A percentile compares a stretch with the other conserved stretches of the same genome.
These are phyloP conservation scores for Zymoseptoria crescenta DNA, from an alignment of 2,329 filamentous ascomycete genomes.

Conservation along the genomic window DNA sequence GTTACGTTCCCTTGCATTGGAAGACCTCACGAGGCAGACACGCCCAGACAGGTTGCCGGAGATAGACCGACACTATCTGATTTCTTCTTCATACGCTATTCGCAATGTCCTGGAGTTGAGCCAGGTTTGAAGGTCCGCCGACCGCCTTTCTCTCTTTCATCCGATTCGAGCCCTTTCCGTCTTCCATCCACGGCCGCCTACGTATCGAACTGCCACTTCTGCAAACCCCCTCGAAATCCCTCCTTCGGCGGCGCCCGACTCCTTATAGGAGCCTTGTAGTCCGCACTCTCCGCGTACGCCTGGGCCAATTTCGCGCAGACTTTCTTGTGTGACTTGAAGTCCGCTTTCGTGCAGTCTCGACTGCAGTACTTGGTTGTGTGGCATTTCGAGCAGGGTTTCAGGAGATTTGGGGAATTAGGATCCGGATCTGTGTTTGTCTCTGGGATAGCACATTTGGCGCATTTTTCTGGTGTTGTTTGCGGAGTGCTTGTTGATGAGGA, in stretches of 20 bases:
- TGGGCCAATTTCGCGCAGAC: constrained; percentile 32
- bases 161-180: background rate
- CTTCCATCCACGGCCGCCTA: constrained; percentile 5
- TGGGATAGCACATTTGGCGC: constrained; percentile 10
- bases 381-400: constrained; percentile 35
- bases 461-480: constrained; percentile 1
- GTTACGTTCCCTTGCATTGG: background rate
- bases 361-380: constrained; percentile 34
- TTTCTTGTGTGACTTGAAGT: constrained; percentile 35
- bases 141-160: background rate
- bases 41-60: background rate
- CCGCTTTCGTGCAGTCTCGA: constrained; percentile 35
- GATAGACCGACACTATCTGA: background rate
- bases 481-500: background rate
- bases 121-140: background rate
- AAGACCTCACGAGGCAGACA: background rate
- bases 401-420: constrained; percentile 6
- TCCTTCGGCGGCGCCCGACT: constrained; percentile 27
- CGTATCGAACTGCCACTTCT: constrained; percentile 35
- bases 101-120: background rate
- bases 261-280: constrained; percentile 31
- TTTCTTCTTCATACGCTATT: background rate
- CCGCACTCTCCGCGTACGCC: constrained; percentile 31
- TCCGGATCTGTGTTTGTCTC: constrained; percentile 8
- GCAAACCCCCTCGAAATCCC: constrained; percentile 29